These are phyloP conservation scores for Lactarius akahatsu DNA, from an alignment of 768 basidiomycete species.

Conservation along the genomic window DNA sequence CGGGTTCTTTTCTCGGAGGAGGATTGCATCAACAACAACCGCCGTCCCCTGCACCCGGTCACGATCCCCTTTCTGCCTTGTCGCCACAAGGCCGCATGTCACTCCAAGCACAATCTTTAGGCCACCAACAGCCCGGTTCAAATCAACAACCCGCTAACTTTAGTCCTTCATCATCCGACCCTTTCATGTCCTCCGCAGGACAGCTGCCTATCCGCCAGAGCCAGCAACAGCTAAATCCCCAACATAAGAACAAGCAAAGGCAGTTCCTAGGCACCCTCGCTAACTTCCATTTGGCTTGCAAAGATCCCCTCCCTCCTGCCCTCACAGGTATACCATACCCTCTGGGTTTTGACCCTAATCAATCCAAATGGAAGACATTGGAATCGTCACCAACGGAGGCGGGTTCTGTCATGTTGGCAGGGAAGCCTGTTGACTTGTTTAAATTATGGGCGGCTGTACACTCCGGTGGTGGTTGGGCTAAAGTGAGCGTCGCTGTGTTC, in stretches of 20 bases:
- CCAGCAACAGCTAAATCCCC: conserved; percentile 36
- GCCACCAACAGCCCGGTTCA: conserved; percentile 38
- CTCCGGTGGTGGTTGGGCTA: conserved; percentile 58
- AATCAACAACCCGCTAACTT: conserved; percentile 23
- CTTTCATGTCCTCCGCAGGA: conserved; percentile 35
- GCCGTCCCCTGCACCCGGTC: conserved; percentile 30
- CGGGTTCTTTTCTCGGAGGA: conserved; percentile 64
- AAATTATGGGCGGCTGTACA: conserved; percentile 65
- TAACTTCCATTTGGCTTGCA: conserved; percentile 54
- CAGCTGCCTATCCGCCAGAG: conserved; percentile 37
- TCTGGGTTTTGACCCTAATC: conserved; percentile 58
- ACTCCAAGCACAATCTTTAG: conserved; percentile 39
- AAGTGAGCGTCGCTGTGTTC: conserved; percentile 44
- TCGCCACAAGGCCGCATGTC: conserved; percentile 28
- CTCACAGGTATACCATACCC: conserved; percentile 61
- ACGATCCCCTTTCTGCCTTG: conserved; percentile 32
- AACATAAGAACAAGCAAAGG: conserved; percentile 54
- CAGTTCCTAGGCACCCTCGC: conserved; percentile 62
- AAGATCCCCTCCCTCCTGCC: conserved; percentile 70
- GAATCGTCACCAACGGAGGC: conserved; percentile 56
- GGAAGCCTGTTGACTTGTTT: conserved; percentile 75
- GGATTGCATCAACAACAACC: conserved; percentile 35
- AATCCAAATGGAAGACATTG: conserved; percentile 63
- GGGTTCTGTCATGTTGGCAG: conserved; percentile 66
- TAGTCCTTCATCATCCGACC: conserved; percentile 24